Conservation (phyloP, 2,329 filamentous ascomycete genomes). For the Leptoxyphium fumago region DNA sequence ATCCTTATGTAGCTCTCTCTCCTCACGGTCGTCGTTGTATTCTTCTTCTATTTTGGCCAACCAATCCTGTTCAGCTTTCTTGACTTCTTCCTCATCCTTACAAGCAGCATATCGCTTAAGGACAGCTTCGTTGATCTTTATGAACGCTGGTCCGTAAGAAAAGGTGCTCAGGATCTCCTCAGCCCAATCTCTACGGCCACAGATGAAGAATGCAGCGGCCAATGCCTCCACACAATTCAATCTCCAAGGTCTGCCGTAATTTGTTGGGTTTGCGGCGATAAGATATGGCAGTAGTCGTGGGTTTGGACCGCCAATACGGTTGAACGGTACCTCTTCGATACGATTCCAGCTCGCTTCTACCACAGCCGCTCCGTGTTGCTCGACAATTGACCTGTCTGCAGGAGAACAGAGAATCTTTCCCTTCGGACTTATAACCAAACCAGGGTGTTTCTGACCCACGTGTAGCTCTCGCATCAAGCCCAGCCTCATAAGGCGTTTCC, state of each 20-base stretch:
- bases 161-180: constrained; percentile 70
- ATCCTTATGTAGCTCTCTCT: constrained; percentile 42
- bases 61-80: constrained; percentile 76
- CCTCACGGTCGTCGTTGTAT: constrained; percentile 64
- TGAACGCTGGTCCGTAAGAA: constrained; percentile 72
- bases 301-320: constrained; percentile 81
- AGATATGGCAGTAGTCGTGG: constrained; percentile 85
- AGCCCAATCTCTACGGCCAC: constrained; percentile 83
- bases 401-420: constrained; percentile 74
- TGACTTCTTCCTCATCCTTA: constrained; percentile 64
- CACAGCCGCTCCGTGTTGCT: constrained; percentile 82
- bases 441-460: constrained; percentile 79
- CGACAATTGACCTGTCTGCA: constrained; percentile 66
- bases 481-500: constrained; percentile 82
- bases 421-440: constrained; percentile 91
- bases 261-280: constrained; percentile 90
- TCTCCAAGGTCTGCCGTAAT: constrained; percentile 91
- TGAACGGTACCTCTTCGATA: constrained; percentile 80
- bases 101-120: constrained; percentile 77
- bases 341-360: constrained; percentile 97
- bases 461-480: constrained; percentile 88
- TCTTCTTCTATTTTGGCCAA: constrained; percentile 79
- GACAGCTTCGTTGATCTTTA: constrained; percentile 77
- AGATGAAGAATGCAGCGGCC: constrained; percentile 85
- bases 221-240: constrained; percentile 93